Base-by-base conservation (phyloP, 2,329 filamentous ascomycete genomes). In the Colletotrichum sp. region DNA sequence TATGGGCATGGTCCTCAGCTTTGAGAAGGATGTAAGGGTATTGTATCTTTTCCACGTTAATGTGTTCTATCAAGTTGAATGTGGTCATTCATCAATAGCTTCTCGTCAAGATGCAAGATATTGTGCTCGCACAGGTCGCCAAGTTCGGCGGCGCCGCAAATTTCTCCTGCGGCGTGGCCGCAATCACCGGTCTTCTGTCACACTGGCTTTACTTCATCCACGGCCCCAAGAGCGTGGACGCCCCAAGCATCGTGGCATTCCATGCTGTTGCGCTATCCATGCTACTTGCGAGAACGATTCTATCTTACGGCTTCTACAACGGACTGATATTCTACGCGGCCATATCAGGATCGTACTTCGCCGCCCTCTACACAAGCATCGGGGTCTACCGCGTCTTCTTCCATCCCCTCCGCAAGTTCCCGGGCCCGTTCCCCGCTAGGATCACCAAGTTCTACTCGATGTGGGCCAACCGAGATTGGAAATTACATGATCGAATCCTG, bases 351-450 rank as follows among this genome's bases (percentile, higher is more conserved):
- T 67, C 72, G 2, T 76, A 75, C 30, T 69, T 76, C 24, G 24
- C 38, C 3, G 58, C 78, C 30, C 32, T 79, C 2, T 78, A 90
- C 71, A 24, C 48, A 13, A 79, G 78, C 34, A 78, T 79, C 8
- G 26, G 63, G 7, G 26, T 78, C n/a, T 79, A 79, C 38, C 80
- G 81, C 7, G 2, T 79, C 21, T 59, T 76, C 28, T 76, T 79
- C 48, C 77, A 78, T 30, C 76, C 74, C 3, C 62, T 78, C 3
- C 69, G 78, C 2, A 69, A 24, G 10, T 78, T 79, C 21, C 78
- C 78, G 0, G 78, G 78, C 2, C 78, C 78, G 2, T 48, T 75
- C 5, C 34, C 36, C 7, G 69, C 76, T 5, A 78, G 64, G n/a
- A 16, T 78, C 3, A 70, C 74, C 18, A 79, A 79, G n/a, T 32